These are phyloP conservation scores for Irineochytrium annulatum DNA, from an alignment of 192 early-diverging fungal genomes.

Conservation along the genomic window DNA sequence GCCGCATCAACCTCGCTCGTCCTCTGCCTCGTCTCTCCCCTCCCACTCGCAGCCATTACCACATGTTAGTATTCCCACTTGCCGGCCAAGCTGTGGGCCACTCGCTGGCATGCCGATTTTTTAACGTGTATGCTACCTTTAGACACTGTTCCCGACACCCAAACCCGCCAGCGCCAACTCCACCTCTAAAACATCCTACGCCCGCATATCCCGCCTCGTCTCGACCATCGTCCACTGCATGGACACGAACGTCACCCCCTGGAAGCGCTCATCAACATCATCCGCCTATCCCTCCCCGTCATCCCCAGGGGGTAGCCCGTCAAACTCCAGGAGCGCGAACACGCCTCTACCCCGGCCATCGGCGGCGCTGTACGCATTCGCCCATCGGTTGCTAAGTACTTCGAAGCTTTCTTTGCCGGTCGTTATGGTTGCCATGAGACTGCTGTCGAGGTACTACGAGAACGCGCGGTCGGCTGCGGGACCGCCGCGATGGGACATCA, in stretches of 20 bases:
- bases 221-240: constrained; percentile 9
- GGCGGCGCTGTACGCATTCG: constrained; percentile 11
- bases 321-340: background rate
- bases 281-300: constrained; percentile 7
- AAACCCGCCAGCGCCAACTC: background rate
- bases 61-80: too few species aligned
- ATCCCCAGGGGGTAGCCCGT: background rate
- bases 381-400: constrained; percentile 8
- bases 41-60: too few species aligned
- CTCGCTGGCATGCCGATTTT: too few species aligned
- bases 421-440: constrained; percentile 1
- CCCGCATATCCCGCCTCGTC: constrained; percentile 7
- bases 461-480: background rate
- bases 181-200: constrained; percentile 1
- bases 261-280: background rate
- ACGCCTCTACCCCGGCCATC: constrained; percentile 6
- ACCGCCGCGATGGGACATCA: background rate
- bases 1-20: too few species aligned
- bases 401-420: constrained; percentile 8
- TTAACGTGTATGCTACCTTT: too few species aligned
- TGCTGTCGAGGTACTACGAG: background rate
- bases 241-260: background rate
- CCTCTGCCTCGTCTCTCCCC: too few species aligned
- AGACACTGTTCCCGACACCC: too few species aligned
- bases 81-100: too few species aligned